A percentile compares a stretch with the other conserved stretches of the same genome.
These are phyloP conservation scores for Xylaria sp. DNA, from an alignment of 2,329 filamentous ascomycete species.

Conservation along the genomic window DNA sequence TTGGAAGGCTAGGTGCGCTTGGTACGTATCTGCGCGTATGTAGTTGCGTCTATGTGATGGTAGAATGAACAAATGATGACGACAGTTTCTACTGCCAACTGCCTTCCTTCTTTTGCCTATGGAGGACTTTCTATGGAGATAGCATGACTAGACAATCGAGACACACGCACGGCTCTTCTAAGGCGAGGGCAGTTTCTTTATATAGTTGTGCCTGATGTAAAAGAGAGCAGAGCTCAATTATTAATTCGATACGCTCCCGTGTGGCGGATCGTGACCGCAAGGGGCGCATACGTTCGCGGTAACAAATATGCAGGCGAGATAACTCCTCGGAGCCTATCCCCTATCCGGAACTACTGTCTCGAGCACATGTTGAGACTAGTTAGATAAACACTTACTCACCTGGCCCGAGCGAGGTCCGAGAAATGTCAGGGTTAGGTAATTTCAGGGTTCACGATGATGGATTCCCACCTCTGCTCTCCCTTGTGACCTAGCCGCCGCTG, in stretches of 20 bases:
- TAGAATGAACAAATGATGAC: constrained; percentile 10
- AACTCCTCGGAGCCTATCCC: constrained; percentile 36
- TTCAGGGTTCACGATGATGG: not conserved
- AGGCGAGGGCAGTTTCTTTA: too few relatives aligned
- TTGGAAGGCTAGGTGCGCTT: not conserved
- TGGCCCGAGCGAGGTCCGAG: too few relatives aligned
- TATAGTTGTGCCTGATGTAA: too few relatives aligned
- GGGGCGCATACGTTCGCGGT: too few relatives aligned
- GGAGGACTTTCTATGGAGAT: not conserved
- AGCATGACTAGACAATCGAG: too few relatives aligned
- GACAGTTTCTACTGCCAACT: not conserved
- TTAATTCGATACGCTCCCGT: too few relatives aligned
- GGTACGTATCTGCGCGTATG: not conserved
- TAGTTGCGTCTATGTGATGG: not conserved
- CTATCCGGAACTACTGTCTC: not conserved
- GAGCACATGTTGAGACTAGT: too few relatives aligned
- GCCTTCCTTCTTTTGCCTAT: too few relatives aligned
- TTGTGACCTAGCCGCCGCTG: not conserved
- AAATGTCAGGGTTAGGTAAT: not conserved
- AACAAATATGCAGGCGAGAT: not conserved
- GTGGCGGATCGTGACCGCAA: too few relatives aligned
- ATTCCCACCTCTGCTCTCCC: not conserved
- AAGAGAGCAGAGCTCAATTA: constrained; percentile 1
- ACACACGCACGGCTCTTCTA: too few relatives aligned
- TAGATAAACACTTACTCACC: too few relatives aligned